Evolutionary conservation across 441 rosid species (phyloP), one percentile per base, ranked within the genome.

Genomic region (Adansonia grandidieri): DNA sequence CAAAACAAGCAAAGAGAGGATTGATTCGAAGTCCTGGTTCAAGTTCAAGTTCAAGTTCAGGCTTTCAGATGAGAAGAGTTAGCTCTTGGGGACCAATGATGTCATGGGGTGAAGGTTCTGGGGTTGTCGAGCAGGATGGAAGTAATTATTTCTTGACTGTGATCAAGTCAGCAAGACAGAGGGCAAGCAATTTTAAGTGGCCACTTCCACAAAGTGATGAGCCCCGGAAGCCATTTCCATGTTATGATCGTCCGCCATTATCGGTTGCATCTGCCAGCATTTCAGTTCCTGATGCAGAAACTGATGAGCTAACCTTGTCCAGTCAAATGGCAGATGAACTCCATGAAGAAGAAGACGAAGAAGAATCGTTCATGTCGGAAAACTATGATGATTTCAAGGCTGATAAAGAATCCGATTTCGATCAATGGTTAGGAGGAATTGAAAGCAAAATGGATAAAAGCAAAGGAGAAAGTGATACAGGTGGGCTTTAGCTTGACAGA

Each of bases 341-440:
- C 45, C 80, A 14, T 37, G 79, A 17, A 74, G 82, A 60, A 50
- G 73, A 14, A 24, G 42, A 11, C 9, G 54, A 80, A 64, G 84
- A 37, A 7, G 84, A 75, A 24, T 64, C 73, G 28, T 63, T 83
- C 6, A 77, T 80, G 60, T 73, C 82, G 0, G 92, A 84, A 78
- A 83, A 84, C 74, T 91, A 68, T 37, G 91, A 91, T 44, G 85
- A 88, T 77, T 96, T 94, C 72, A 96, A 86, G 87, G 95, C 92
- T 11, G 88, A 87, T 78, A 91, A 90, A 85, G 95, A 88, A 86
- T 93, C 95, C 56, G 87, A 91, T 81, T 85, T 96, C 45, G 87
- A 92, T 81, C 93, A 91, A 80, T 96, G 99, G 99, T 84, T 94
- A 82, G 91, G 85, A 80, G 91, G 80, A 75, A 72, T 79, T 75